Evolutionary conservation across 2,329 filamentous ascomycete species (phyloP), one percentile per base, ranked within the genome.

Genomic region (Pseudogymnoascus sp.): DNA sequence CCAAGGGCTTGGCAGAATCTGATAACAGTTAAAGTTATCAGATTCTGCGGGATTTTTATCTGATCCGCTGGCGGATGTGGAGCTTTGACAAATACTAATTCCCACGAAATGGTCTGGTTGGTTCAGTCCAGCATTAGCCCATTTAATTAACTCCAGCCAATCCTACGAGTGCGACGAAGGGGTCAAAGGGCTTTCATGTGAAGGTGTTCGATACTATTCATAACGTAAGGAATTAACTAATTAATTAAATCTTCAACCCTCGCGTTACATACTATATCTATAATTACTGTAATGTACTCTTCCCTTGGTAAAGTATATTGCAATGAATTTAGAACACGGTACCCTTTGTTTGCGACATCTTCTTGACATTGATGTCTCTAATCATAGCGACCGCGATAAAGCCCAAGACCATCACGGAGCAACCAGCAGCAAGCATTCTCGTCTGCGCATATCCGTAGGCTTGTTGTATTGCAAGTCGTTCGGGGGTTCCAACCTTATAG

Each of bases 371-470:
- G 34, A 81, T 75, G 65, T 82, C 75, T 62, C 73, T 74, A 76
- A 79, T 81, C 62, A 81, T 69, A 1, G 72, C 65, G n/a, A 78
- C 72, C 63, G 70, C 76, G 1, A 75, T 66, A 36, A 83, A 71
- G 0, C 73, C 71, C 12, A 82, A 64, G 2, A 68, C 31, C 69
- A 83, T 75, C 5, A 83, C 71, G 4, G 74, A 77, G 7, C 79
- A 76, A 18, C 80, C 82, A 0, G 78, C 77, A 63, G 82, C 80
- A 53, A 82, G 70, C 78, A 83, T 80, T 16, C 75, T 71, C 37
- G 75, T 75, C 72, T 83, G 80, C 0, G 79, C 78, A 64, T 80
- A 80, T 1, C 75, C 79, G 65, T 88, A 88, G 0, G 85, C 81
- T 5, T 76, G 70, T 68, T 86, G 84, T 67, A 88, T 87, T 0